Conservation (phyloP, 23 red algal genomes). For the Gracilaria domingensis region DNA sequence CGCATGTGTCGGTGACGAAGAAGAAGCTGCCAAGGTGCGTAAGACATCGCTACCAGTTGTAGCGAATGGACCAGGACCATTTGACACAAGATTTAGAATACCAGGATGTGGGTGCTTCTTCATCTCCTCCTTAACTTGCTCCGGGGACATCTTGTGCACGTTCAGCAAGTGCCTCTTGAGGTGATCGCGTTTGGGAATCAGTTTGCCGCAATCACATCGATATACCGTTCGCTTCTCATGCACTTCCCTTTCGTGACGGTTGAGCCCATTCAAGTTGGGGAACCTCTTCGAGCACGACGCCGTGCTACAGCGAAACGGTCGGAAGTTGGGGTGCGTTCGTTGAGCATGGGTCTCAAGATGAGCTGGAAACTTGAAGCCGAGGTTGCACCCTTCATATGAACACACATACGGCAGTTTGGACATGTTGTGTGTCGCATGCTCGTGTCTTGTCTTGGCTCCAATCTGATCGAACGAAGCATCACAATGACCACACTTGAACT, state of each 20-base stretch:
- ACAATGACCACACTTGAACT: constrained; percentile 51
- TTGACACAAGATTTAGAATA: not conserved
- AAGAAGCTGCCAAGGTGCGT: not conserved
- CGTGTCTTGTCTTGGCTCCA: constrained; percentile 59
- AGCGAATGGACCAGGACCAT: not conserved
- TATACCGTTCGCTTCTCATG: constrained; percentile 36
- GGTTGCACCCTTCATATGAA: constrained; percentile 29
- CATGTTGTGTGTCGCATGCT: constrained; percentile 34
- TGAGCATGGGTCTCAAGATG: constrained; percentile 55
- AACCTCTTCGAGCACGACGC: constrained; percentile 41
- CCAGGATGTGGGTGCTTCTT: constrained; percentile 68
- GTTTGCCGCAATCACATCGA: constrained; percentile 32
- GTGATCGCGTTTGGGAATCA: constrained; percentile 38
- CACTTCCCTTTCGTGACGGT: constrained; percentile 49
- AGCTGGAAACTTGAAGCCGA: constrained; percentile 44
- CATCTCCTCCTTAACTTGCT: constrained; percentile 62
- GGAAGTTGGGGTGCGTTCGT: constrained; percentile 23
- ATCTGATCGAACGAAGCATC: constrained; percentile 71
- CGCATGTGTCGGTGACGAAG: no score
- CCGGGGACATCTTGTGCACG: constrained; percentile 52
- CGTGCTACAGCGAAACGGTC: constrained; percentile 18
- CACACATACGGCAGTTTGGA: not conserved
- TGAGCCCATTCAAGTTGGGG: constrained; percentile 43
- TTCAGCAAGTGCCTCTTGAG: constrained; percentile 62
- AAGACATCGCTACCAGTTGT: not conserved